A percentile compares a stretch with the other conserved stretches of the same genome.
phyloP scores from a whole-genome alignment of 2,329 filamentous ascomycete species.

The Dothistroma pini region DNA sequence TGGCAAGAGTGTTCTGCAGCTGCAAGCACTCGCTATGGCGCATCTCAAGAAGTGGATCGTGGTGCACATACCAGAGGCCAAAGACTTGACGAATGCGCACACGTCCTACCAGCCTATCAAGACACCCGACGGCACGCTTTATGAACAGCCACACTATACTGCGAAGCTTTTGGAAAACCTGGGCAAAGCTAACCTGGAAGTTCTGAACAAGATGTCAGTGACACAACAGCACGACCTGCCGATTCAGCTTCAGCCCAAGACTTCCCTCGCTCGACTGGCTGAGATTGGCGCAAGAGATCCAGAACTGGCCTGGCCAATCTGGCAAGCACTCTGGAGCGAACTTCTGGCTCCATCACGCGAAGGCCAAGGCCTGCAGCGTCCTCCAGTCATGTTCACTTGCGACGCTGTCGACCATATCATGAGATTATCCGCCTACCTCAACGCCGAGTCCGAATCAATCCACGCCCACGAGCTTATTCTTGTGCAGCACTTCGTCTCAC shows the following conservation, averaged over 20 bases:
- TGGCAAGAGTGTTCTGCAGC: constrained; percentile 81
- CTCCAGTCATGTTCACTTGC: constrained; percentile 68
- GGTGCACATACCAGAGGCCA: constrained; percentile 83
- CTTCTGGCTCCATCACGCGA: constrained; percentile 52
- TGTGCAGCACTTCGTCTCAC: constrained; percentile 68
- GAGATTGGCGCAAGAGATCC: constrained; percentile 67
- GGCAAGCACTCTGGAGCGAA: constrained; percentile 77
- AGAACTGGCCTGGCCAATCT: constrained; percentile 75
- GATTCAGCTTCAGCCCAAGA: constrained; percentile 55
- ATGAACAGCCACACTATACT: constrained; percentile 74
- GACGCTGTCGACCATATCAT: constrained; percentile 83
- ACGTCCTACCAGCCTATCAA: constrained; percentile 74
- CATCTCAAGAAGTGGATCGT: constrained; percentile 85
- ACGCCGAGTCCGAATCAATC: constrained; percentile 65
- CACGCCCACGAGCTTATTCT: constrained; percentile 83
- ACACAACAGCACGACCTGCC: constrained; percentile 56
- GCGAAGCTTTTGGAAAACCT: constrained; percentile 71
- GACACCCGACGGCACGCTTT: constrained; percentile 50
- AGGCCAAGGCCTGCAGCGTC: constrained; percentile 45
- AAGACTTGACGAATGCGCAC: constrained; percentile 74
- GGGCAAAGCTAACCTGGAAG: constrained; percentile 63
- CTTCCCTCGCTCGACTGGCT: constrained; percentile 64
- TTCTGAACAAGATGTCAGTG: constrained; percentile 56
- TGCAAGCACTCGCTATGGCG: constrained; percentile 79
- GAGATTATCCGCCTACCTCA: constrained; percentile 71